A percentile compares a stretch with the other conserved stretches of the same genome.
Conservation (phyloP, 2,329 filamentous ascomycete genomes). For the Penicillium brasilianum region DNA sequence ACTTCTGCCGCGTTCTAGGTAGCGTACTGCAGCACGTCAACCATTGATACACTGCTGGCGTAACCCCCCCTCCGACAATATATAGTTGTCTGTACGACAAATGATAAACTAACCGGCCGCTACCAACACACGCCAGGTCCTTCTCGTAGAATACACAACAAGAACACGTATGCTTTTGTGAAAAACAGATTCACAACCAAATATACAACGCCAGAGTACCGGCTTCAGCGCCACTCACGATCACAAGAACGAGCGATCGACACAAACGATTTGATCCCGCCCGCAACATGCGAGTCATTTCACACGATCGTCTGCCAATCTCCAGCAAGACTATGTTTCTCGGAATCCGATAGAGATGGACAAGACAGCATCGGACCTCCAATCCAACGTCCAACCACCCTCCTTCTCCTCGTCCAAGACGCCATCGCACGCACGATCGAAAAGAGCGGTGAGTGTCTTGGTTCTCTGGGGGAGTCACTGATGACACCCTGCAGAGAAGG, state of each 20-base stretch:
- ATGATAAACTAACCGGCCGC: not conserved
- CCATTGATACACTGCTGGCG: not conserved
- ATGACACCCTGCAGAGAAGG: conserved; percentile 28
- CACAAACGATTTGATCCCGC: not conserved
- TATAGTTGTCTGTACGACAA: not conserved
- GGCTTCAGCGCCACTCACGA: not conserved
- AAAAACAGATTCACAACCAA: no score
- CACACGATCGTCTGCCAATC: not conserved
- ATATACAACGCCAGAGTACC: not conserved
- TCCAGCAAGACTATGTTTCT: not conserved
- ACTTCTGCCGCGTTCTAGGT: not conserved
- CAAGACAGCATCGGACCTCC: conserved; percentile 1
- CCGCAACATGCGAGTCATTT: conserved; percentile 6
- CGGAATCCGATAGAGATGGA: not conserved
- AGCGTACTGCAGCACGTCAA: conserved; percentile 3
- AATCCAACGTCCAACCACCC: not conserved
- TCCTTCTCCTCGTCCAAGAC: not conserved
- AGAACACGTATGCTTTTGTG: not conserved
- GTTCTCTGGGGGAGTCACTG: conserved; percentile 12
- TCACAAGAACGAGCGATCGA: not conserved
- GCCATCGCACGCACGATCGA: not conserved
- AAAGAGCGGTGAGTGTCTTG: conserved; percentile 30
- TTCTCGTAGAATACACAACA: not conserved
- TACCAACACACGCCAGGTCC: not conserved
- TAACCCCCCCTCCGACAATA: not conserved